A percentile compares a stretch with the other conserved stretches of the same genome.
These are phyloP conservation scores for Omphalotus olearius DNA, from an alignment of 1,284 basidiomycete genomes.

Conservation along the genomic window DNA sequence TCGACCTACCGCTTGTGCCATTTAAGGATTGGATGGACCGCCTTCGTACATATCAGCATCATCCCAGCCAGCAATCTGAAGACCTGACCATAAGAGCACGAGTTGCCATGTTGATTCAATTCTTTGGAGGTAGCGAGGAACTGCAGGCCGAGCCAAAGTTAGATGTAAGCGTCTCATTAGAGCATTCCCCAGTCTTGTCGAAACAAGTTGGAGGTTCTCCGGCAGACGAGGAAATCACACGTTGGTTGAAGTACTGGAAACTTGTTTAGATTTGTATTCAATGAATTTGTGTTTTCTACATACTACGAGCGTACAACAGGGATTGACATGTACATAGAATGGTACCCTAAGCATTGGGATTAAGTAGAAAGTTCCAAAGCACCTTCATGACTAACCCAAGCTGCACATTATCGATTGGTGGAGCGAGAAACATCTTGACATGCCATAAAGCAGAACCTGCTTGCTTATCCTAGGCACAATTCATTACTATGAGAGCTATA, in stretches of 20 bases:
- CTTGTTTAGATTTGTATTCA: background rate
- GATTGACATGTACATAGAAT: no score
- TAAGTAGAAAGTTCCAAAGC: slow-evolving; percentile 18
- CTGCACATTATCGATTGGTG: slow-evolving; percentile 16
- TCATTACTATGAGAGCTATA: background rate
- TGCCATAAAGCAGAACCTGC: slow-evolving; percentile 11
- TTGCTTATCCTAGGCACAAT: slow-evolving; percentile 12
- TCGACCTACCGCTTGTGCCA: background rate
- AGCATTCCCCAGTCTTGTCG: background rate
- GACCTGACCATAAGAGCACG: background rate
- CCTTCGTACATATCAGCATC: background rate
- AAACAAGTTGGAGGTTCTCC: background rate
- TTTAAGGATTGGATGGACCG: background rate
- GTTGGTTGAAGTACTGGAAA: background rate
- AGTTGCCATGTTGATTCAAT: background rate
- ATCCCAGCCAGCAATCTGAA: background rate
- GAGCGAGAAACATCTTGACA: slow-evolving; percentile 12
- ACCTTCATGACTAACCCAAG: slow-evolving; percentile 20
- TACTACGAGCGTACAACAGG: no score
- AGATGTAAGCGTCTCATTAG: background rate
- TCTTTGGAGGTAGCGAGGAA: background rate
- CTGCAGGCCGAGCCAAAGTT: background rate
- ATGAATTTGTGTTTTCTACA: no score
- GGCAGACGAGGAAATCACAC: background rate
- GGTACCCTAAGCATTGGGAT: no score